phyloP scores from a whole-genome alignment of 208 protist species.

The Acanthamoeba healyi region DNA sequence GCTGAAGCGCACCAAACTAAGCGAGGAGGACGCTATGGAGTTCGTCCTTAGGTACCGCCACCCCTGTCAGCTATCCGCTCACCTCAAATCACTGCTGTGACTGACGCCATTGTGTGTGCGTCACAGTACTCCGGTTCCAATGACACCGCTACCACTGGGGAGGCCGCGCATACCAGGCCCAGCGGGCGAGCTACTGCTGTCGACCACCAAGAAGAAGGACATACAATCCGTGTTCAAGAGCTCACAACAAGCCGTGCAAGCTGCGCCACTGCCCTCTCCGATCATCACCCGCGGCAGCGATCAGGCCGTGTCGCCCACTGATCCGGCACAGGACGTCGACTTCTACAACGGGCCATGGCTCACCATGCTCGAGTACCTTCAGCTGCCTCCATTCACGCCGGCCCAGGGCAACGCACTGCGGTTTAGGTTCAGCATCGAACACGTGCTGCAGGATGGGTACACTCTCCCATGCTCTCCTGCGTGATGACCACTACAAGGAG shows the following conservation, averaged over 20 bases:
- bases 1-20: constrained; percentile 55
- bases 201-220: neutral
- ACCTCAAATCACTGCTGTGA: too few relatives aligned
- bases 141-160: neutral
- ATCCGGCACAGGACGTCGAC: constrained; percentile 56
- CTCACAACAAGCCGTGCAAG: neutral
- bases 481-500: too few relatives aligned
- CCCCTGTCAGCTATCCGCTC: too few relatives aligned
- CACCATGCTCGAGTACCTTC: constrained; percentile 39
- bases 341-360: constrained; percentile 74
- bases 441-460: constrained; percentile 40
- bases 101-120: too few relatives aligned
- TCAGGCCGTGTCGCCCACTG: neutral
- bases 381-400: constrained; percentile 49
- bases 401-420: constrained; percentile 43
- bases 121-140: neutral
- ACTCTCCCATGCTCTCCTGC: too few relatives aligned
- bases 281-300: constrained; percentile 54
- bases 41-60: neutral
- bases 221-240: neutral
- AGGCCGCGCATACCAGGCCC: constrained; percentile 57
- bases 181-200: constrained; percentile 50
- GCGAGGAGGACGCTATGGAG: neutral
- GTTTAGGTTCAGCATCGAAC: constrained; percentile 23
- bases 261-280: neutral